Percentiles rank a stretch among this genome's conserved stretches.
Evolutionary conservation across 345 rosid genomes (phyloP).

Genomic region (Acer saccharum): DNA sequence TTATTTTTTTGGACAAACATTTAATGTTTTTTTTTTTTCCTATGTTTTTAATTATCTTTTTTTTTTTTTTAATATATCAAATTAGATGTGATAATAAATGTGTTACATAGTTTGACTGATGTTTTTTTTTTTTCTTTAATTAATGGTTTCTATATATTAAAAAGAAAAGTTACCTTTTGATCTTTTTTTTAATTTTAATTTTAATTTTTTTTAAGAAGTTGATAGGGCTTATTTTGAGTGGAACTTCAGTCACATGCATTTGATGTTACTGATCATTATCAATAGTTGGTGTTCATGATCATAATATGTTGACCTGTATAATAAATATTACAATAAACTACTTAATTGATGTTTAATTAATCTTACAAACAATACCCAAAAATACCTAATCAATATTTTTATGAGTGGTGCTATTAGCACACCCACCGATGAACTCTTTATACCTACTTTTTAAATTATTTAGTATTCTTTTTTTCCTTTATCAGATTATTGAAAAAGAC

Average conservation of each 20-base stretch:
- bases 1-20: not conserved
- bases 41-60: too few species aligned
- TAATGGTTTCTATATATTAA: too few species aligned
- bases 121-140: not conserved
- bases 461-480: too few species aligned
- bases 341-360: not conserved
- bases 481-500: too few species aligned
- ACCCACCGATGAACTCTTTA: too few species aligned
- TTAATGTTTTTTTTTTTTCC: too few species aligned
- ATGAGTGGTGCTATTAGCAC: too few species aligned
- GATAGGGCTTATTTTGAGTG: not conserved
- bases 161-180: too few species aligned
- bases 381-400: not conserved
- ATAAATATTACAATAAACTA: too few species aligned
- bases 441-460: too few species aligned
- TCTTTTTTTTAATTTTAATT: not conserved
- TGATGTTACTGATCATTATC: conserved; percentile 6
- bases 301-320: not conserved
- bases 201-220: not conserved
- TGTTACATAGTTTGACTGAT: not conserved
- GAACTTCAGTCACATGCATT: conserved; percentile 5
- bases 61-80: too few species aligned
- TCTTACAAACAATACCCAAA: not conserved
- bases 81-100: too few species aligned
- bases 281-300: not conserved